A percentile compares a stretch with the other conserved stretches of the same genome.
Evolutionary conservation across 2,329 filamentous ascomycete genomes (phyloP).

Genomic region (Neonectria ditissima): DNA sequence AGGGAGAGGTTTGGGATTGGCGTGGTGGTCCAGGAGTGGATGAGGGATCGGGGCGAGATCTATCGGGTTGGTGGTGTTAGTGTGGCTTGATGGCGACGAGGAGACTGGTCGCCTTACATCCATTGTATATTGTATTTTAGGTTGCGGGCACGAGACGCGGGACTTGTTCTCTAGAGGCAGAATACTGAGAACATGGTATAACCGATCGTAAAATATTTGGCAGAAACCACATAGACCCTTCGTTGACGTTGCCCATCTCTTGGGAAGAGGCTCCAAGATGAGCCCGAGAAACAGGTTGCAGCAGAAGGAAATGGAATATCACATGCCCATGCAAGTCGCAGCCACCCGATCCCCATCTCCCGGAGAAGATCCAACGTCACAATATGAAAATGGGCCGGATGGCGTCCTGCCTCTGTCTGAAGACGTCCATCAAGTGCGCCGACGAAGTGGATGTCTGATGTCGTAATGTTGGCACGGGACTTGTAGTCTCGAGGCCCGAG

Average conservation of each 20-base stretch:
- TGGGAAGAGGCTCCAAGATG: background rate
- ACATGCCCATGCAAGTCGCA: slow-evolving; percentile 24
- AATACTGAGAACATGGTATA: background rate
- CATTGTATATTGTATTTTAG: background rate
- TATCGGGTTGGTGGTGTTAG: background rate
- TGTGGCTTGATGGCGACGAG: background rate
- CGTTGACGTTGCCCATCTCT: background rate
- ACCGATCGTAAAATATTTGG: background rate
- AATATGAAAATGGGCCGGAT: background rate
- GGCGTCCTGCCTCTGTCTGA: background rate
- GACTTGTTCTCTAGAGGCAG: too few relatives aligned
- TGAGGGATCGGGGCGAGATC: slow-evolving; percentile 37
- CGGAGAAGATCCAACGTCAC: too few relatives aligned
- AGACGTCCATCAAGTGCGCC: background rate
- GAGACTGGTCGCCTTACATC: background rate
- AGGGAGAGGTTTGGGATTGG: slow-evolving; percentile 60
- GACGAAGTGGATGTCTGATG: slow-evolving; percentile 9
- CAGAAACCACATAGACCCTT: background rate
- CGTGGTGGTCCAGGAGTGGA: slow-evolving; percentile 58
- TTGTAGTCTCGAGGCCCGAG: slow-evolving; percentile 13
- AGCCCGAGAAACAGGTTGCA: background rate
- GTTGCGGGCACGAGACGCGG: background rate
- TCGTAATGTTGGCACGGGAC: slow-evolving; percentile 33
- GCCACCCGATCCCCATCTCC: slow-evolving; percentile 12
- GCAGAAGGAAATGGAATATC: background rate